Evolutionary conservation across 345 rosid genomes (phyloP).

Genomic region (Fremontodendron californicum): DNA sequence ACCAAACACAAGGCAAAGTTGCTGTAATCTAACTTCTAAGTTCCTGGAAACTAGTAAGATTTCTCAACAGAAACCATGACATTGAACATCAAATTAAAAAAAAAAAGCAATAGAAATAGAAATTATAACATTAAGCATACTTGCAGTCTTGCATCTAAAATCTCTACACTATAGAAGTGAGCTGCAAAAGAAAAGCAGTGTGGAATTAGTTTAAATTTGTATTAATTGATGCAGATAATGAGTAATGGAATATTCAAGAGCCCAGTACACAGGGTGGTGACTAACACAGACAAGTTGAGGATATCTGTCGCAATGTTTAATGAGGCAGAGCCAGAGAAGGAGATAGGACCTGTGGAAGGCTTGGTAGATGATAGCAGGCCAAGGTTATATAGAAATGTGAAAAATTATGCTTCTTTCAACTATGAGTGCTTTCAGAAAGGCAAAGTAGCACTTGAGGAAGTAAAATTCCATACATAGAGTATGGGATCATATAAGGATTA

Average conservation of each 20-base stretch:
- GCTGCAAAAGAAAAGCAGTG: background rate
- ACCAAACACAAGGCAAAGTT: background rate
- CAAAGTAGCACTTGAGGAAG: constrained; percentile 39
- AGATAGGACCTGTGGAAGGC: constrained; percentile 30
- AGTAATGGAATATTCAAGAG: constrained; percentile 58
- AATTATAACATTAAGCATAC: background rate
- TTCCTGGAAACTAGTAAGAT: background rate
- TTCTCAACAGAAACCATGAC: background rate
- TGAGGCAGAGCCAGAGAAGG: constrained; percentile 37
- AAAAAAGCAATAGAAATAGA: background rate
- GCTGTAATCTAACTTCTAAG: background rate
- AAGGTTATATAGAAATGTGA: constrained; percentile 39
- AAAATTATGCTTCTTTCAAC: constrained; percentile 38
- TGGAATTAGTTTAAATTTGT: background rate
- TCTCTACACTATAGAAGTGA: background rate
- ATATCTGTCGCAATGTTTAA: constrained; percentile 40
- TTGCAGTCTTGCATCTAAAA: background rate
- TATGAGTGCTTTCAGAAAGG: constrained; percentile 41
- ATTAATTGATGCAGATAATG: constrained; percentile 38
- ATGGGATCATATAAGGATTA: background rate
- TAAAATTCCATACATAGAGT: background rate
- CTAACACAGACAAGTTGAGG: constrained; percentile 39
- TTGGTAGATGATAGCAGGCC: constrained; percentile 34
- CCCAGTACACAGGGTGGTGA: constrained; percentile 45
- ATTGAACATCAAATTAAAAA: background rate